Conservation (phyloP, 768 basidiomycete genomes). For the Podaxis pistillaris region DNA sequence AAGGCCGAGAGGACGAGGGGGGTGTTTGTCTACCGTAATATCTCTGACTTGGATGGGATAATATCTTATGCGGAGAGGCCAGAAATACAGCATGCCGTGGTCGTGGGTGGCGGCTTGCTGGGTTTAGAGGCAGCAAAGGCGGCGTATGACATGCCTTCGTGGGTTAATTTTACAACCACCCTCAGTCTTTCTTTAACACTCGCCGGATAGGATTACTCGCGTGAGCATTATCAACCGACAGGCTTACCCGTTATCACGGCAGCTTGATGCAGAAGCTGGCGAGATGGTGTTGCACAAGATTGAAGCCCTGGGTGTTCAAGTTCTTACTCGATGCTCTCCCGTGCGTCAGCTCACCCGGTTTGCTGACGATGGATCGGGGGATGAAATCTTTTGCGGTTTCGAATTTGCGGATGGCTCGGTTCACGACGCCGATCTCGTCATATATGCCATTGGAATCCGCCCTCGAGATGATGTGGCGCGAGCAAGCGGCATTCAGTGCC, state of each 20-base stretch:
- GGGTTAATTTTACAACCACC: slow-evolving; percentile 17
- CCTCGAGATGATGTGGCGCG: slow-evolving; percentile 69
- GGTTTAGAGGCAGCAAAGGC: slow-evolving; percentile 79
- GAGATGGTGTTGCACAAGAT: slow-evolving; percentile 62
- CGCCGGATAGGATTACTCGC: slow-evolving; percentile 33
- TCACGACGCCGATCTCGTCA: slow-evolving; percentile 51
- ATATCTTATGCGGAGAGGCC: slow-evolving; percentile 53
- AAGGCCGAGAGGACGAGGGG: slow-evolving; percentile 44
- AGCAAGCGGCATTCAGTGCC: slow-evolving; percentile 48
- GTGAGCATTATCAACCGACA: slow-evolving; percentile 55
- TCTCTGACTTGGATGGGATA: slow-evolving; percentile 65
- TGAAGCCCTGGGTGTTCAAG: slow-evolving; percentile 56
- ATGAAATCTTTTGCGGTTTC: slow-evolving; percentile 45
- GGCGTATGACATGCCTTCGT: slow-evolving; percentile 51
- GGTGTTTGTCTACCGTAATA: slow-evolving; percentile 70
- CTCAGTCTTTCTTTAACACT: background rate
- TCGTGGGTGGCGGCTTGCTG: slow-evolving; percentile 70
- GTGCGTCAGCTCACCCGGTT: slow-evolving; percentile 24
- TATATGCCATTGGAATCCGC: slow-evolving; percentile 69
- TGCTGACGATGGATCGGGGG: slow-evolving; percentile 22
- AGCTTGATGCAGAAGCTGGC: slow-evolving; percentile 55
- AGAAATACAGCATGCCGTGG: slow-evolving; percentile 45
- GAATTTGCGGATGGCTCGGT: slow-evolving; percentile 44
- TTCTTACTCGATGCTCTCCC: slow-evolving; percentile 42
- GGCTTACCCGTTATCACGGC: slow-evolving; percentile 53